Conservation (phyloP, 2,329 filamentous ascomycete genomes). For the Fusarium sp. region DNA sequence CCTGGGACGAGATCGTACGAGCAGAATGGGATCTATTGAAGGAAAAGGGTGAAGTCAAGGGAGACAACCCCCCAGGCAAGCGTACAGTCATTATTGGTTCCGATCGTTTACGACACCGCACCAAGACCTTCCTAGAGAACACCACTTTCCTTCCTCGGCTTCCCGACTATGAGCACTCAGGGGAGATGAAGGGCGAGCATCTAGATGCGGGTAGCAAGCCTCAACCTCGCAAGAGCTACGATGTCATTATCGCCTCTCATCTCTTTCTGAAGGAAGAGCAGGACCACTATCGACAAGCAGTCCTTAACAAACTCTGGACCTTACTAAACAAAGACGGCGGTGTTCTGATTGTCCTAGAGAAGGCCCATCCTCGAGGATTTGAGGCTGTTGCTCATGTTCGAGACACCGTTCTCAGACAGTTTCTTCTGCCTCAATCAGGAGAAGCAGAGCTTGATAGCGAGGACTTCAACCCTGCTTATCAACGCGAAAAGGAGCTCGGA, state of each 20-base stretch:
- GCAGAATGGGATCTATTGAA: slow-evolving; percentile 83
- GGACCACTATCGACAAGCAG: slow-evolving; percentile 78
- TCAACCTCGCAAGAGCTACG: slow-evolving; percentile 79
- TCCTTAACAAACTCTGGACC: slow-evolving; percentile 90
- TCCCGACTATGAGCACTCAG: slow-evolving; percentile 82
- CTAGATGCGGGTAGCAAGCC: slow-evolving; percentile 66
- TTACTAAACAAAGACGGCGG: slow-evolving; percentile 86
- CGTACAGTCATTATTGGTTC: slow-evolving; percentile 85
- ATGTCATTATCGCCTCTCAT: slow-evolving; percentile 91
- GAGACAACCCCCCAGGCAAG: slow-evolving; percentile 69
- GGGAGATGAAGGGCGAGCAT: slow-evolving; percentile 65
- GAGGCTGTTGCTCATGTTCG: slow-evolving; percentile 90
- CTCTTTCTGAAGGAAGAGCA: slow-evolving; percentile 80
- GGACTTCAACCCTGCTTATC: slow-evolving; percentile 51
- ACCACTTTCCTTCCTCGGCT: slow-evolving; percentile 92
- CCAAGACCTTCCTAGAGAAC: slow-evolving; percentile 81
- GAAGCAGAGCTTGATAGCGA: slow-evolving; percentile 47
- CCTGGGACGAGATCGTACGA: slow-evolving; percentile 80
- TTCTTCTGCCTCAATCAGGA: slow-evolving; percentile 66
- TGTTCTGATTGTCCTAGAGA: slow-evolving; percentile 87
- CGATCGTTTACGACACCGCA: slow-evolving; percentile 76
- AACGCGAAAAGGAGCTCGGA: slow-evolving; percentile 64
- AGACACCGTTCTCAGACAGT: slow-evolving; percentile 78
- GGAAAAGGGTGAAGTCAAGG: slow-evolving; percentile 56
- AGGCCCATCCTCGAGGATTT: slow-evolving; percentile 90